Evolutionary conservation across 1,139 yeast genomes (phyloP), one percentile per base, ranked within the genome.

Genomic region (Nakaseomyces nivariensis): DNA sequence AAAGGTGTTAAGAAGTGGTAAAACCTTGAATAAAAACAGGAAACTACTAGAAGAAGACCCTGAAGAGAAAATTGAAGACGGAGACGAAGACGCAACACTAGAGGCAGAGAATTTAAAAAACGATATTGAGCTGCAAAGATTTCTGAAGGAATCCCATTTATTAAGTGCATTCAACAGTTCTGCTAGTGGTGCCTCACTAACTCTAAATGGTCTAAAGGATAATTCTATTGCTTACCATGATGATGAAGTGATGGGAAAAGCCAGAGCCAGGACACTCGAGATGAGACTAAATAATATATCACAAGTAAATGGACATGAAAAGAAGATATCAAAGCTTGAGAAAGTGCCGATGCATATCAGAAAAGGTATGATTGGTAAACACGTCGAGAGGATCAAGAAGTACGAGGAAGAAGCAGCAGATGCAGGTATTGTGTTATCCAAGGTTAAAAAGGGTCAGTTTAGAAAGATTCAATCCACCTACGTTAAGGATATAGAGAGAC

Each of bases 341-440:
- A 85, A 80, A 48, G 85, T 87, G 79, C 96, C 98, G 11, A 89
- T 92, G 90, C 67, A 77, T 25, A 81, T 88, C 74, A 76, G 97
- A 52, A 85, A 85, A 62, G 96, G 96, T 1, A 84, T 90, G 83
- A 72, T 85, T 38, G 69, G 73, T 47, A 76, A 81, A 48, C 76
- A 82, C 49, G 67, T 74, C 42, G 66, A 70, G 25, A 77, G 79
- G 54, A 77, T 82, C 36, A 63, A 70, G 5, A 78, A 78, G 60
- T 77, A 75, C 61, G 95, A 86, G 63, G 71, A 75, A 51, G 89
- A 86, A 47, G 97, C 98, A 6, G 76, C 73, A 53, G 90, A 90
- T 40, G 95, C 95, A 1, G 97, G 97, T 7, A 86, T 90, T 52
- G 77, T 92, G 25, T 71, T 90, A 48, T 75, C 89, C 3, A 81